A percentile compares a stretch with the other conserved stretches of the same genome.
phyloP scores from a whole-genome alignment of 2,329 filamentous ascomycete genomes.

The Nemania serpens region DNA sequence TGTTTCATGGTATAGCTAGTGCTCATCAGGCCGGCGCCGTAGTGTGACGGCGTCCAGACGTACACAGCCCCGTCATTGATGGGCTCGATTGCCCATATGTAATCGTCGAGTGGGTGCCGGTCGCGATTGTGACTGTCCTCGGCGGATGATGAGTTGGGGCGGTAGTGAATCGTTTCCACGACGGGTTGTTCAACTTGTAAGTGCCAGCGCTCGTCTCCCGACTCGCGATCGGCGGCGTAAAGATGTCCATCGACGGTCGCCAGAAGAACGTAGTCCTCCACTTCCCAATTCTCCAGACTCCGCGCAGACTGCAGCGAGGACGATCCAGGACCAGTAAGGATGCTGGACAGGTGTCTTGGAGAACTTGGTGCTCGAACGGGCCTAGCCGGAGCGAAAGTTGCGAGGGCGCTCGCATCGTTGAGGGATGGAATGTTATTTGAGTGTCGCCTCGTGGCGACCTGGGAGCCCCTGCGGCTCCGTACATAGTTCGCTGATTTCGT shows the following conservation, averaged over 20 bases:
- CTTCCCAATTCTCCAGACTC: slow-evolving; percentile 98
- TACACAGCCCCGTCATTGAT: slow-evolving; percentile 86
- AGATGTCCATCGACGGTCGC: slow-evolving; percentile 99
- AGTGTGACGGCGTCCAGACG: slow-evolving; percentile 74
- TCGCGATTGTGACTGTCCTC: slow-evolving; percentile 52
- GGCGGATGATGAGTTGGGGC: slow-evolving; percentile 66
- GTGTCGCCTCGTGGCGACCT: slow-evolving; percentile 28
- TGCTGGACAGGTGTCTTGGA: slow-evolving; percentile 67
- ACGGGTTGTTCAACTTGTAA: slow-evolving; percentile 83
- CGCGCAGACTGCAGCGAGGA: slow-evolving; percentile 91
- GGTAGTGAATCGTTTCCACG: slow-evolving; percentile 86
- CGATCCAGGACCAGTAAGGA: slow-evolving; percentile 62
- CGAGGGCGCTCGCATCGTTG: slow-evolving; percentile 90
- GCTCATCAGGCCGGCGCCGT: slow-evolving; percentile 63
- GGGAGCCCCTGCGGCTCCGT: slow-evolving; percentile 30
- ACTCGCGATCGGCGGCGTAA: slow-evolving; percentile 87
- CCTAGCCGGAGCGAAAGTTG: slow-evolving; percentile 95
- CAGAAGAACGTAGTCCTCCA: slow-evolving; percentile 99
- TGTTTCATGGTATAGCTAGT: slow-evolving; percentile 80
- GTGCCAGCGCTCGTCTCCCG: slow-evolving; percentile 83
- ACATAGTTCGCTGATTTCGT: slow-evolving; percentile 28
- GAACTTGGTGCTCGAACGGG: slow-evolving; percentile 91
- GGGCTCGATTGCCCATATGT: slow-evolving; percentile 94
- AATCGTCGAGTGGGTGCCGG: slow-evolving; percentile 75
- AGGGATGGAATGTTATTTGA: slow-evolving; percentile 37